Evolutionary conservation across 1,139 yeast species (phyloP).

Genomic region (Debaryomycetaceae sp.): DNA sequence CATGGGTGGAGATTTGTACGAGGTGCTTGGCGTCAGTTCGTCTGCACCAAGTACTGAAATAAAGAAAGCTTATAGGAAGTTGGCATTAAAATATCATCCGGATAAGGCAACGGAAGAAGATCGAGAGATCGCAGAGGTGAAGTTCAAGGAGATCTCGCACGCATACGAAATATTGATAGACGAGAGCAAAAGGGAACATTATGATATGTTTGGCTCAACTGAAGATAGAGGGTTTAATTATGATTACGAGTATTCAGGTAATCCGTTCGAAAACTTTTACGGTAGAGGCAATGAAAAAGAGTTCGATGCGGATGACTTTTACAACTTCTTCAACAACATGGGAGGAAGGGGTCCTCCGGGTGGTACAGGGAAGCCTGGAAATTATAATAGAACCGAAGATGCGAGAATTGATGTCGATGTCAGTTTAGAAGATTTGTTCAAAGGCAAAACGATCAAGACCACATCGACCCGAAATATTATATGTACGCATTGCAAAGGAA

Average conservation of each 20-base stretch:
- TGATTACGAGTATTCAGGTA: slow-evolving; percentile 22
- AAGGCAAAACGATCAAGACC: slow-evolving; percentile 77
- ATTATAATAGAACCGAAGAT: slow-evolving; percentile 51
- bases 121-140: slow-evolving; percentile 64
- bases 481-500: slow-evolving; percentile 70
- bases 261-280: slow-evolving; percentile 43
- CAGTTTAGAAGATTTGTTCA: slow-evolving; percentile 71
- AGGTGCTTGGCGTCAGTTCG: slow-evolving; percentile 60
- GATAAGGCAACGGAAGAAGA: slow-evolving; percentile 71
- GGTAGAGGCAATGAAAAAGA: slow-evolving; percentile 29
- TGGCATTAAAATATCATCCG: slow-evolving; percentile 75
- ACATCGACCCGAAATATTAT: slow-evolving; percentile 70
- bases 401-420: slow-evolving; percentile 64
- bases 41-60: slow-evolving; percentile 66
- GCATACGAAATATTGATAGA: slow-evolving; percentile 78
- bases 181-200: slow-evolving; percentile 52
- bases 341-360: slow-evolving; percentile 19
- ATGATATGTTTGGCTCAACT: slow-evolving; percentile 56
- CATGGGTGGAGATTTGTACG: slow-evolving; percentile 51
- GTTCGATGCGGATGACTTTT: slow-evolving; percentile 65
- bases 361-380: slow-evolving; percentile 9
- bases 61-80: slow-evolving; percentile 70
- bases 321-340: slow-evolving; percentile 60
- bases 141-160: slow-evolving; percentile 71
- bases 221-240: slow-evolving; percentile 26